Conservation (phyloP, 495 filamentous ascomycete species). For the Penicillium pancosmium region DNA sequence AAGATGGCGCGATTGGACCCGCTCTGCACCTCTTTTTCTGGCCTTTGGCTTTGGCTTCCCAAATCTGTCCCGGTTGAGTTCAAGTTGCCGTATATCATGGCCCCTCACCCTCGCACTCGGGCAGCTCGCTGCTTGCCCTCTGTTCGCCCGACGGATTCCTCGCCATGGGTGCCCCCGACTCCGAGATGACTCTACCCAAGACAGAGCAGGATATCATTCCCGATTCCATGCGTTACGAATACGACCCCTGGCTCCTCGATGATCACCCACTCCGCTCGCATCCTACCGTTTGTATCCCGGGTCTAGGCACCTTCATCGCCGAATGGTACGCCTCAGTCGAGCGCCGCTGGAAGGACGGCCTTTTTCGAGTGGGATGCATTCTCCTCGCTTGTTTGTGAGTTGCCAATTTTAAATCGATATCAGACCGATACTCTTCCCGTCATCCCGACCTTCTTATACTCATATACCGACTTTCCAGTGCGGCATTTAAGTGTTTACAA, state of each 20-base stretch:
- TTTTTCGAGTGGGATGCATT: conserved; percentile 31
- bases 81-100: conserved; percentile 8
- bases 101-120: not conserved
- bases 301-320: conserved; percentile 20
- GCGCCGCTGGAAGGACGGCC: conserved; percentile 27
- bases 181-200: conserved; percentile 5
- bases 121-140: not conserved
- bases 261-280: conserved; percentile 46
- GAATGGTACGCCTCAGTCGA: conserved; percentile 16
- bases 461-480: conserved; percentile 6
- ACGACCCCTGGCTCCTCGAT: conserved; percentile 38
- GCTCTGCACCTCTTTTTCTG: conserved; percentile 9
- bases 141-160: not conserved
- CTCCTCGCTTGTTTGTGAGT: conserved; percentile 40
- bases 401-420: not conserved
- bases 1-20: conserved; percentile 28
- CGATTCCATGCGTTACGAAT: conserved; percentile 27
- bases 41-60: not conserved
- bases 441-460: not conserved
- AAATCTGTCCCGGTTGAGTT: not conserved
- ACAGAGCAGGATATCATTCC: conserved; percentile 14
- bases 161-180: conserved; percentile 1
- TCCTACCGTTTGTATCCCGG: conserved; percentile 41
- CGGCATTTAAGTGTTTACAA: conserved; percentile 22
- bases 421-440: not conserved